Conservation (phyloP, 441 rosid species). For the Breynia disticha region DNA sequence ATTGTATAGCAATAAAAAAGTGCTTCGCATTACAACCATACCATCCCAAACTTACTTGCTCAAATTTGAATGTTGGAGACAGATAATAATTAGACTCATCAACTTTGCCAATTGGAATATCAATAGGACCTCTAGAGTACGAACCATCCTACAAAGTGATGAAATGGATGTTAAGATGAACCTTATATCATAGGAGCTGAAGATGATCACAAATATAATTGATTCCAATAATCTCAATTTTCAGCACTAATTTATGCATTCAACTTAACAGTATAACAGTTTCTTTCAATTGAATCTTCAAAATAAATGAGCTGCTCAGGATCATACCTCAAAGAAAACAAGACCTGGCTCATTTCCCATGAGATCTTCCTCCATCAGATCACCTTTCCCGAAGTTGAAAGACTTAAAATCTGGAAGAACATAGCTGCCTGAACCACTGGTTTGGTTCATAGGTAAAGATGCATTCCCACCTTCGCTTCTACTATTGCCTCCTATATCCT, state of each 20-base stretch:
- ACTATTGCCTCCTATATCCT: constrained; percentile 17
- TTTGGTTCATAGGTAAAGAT: constrained; percentile 13
- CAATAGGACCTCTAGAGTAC: constrained; percentile 78
- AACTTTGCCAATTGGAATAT: constrained; percentile 51
- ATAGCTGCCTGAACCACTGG: constrained; percentile 14
- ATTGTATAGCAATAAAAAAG: not conserved
- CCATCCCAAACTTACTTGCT: constrained; percentile 47
- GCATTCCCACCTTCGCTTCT: constrained; percentile 17
- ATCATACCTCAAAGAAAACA: constrained; percentile 73
- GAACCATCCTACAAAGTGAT: constrained; percentile 66
- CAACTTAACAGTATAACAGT: not conserved
- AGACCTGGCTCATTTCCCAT: constrained; percentile 77
- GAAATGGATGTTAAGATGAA: not conserved
- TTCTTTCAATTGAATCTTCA: constrained; percentile 1
- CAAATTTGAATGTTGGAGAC: constrained; percentile 75
- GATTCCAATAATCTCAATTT: not conserved
- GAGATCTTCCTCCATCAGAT: constrained; percentile 80
- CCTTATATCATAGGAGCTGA: not conserved
- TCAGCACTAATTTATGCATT: not conserved
- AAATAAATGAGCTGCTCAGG: not conserved
- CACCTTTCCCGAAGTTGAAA: constrained; percentile 54
- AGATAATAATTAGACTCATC: constrained; percentile 52
- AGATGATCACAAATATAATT: no score
- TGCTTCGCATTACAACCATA: constrained; percentile 1
- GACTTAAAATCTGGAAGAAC: constrained; percentile 52